Evolutionary conservation across 306 rosid genomes (phyloP).

Genomic region (Calophaca sinica): DNA sequence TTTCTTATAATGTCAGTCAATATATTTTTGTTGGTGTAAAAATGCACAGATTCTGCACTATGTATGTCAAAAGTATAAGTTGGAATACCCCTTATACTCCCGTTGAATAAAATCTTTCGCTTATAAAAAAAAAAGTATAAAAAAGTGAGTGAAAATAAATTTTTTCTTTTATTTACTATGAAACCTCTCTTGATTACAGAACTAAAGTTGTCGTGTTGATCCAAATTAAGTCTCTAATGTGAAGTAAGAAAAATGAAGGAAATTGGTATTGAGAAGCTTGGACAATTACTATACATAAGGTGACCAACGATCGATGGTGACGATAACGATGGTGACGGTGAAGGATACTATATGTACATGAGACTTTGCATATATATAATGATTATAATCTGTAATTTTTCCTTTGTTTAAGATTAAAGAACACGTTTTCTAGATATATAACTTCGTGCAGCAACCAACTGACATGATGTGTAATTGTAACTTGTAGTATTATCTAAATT

Average conservation of each 20-base stretch:
- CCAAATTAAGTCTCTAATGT: too few relatives aligned
- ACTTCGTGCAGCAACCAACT: not conserved
- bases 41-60: too few relatives aligned
- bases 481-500: conserved; percentile 4
- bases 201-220: too few relatives aligned
- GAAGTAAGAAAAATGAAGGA: not conserved
- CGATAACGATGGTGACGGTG: not conserved
- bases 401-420: not conserved
- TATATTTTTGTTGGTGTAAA: too few relatives aligned
- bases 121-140: too few relatives aligned
- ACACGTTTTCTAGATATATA: conserved; percentile 20
- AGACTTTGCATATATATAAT: conserved; percentile 32
- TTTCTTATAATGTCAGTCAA: too few relatives aligned
- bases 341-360: not conserved
- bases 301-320: not conserved
- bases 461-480: not conserved
- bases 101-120: too few relatives aligned
- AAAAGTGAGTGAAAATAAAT: too few relatives aligned
- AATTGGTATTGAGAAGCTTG: not conserved
- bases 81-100: too few relatives aligned
- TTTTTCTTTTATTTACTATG: too few relatives aligned
- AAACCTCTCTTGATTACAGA: too few relatives aligned
- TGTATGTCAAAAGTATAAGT: too few relatives aligned
- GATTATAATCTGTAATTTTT: conserved; percentile 20
- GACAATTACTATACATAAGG: not conserved